Percentiles rank a stretch among this genome's conserved stretches.
Conservation (phyloP, 345 rosid species). For the Linum usitatissimum region DNA sequence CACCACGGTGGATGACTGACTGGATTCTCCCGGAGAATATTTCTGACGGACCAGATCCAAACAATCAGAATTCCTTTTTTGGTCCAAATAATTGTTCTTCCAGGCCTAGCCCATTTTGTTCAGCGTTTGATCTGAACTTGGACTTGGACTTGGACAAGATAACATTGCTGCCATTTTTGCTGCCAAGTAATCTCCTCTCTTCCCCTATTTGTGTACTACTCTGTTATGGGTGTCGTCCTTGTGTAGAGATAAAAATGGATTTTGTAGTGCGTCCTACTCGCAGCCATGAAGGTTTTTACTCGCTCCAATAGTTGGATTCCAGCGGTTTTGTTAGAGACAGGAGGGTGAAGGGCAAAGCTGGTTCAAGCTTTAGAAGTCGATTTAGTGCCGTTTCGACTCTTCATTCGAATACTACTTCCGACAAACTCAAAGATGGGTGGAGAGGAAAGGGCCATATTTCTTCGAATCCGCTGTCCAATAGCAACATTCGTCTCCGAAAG, state of each 20-base stretch:
- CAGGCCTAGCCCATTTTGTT: background rate
- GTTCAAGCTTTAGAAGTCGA: constrained; percentile 13
- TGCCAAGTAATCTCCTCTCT: no score
- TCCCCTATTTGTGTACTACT: no score
- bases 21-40: no score
- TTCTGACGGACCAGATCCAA: no score
- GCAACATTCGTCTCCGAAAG: constrained; percentile 43
- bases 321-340: constrained; percentile 24
- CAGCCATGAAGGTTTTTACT: constrained; percentile 48
- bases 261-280: constrained; percentile 34
- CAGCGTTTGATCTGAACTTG: background rate
- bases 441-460: constrained; percentile 29
- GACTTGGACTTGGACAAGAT: no score
- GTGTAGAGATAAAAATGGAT: constrained; percentile 40
- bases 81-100: no score
- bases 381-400: constrained; percentile 36
- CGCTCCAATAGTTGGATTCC: constrained; percentile 34
- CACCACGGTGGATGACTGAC: no score
- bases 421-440: constrained; percentile 26
- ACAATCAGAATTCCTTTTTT: no score
- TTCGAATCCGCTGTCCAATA: no score
- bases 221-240: no score
- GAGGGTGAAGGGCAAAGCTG: constrained; percentile 16
- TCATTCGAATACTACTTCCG: constrained; percentile 28
- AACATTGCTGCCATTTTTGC: no score